Base-by-base conservation (phyloP, 768 basidiomycete genomes). In the Lactifluus volemus region DNA sequence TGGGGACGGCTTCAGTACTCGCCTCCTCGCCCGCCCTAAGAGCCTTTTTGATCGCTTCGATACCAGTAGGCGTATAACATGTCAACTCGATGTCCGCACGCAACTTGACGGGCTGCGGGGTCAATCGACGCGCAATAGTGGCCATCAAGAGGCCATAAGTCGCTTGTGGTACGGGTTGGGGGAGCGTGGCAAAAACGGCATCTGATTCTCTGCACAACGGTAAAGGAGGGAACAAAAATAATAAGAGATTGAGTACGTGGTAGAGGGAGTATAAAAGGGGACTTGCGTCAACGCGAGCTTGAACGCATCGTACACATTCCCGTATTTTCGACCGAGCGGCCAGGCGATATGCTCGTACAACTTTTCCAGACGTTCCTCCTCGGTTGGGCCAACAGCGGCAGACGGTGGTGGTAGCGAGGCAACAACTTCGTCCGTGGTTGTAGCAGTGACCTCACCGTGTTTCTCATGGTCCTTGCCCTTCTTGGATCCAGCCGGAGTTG, bases 41-140 rank as follows among this genome's bases (percentile, higher is more conserved):
- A 0, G 97, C 95, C 55, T 85, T 86, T 75, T 92, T 92, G 75
- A 99, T 98, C 5, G 96, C 94, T 68, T 97, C 92, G 71, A 99
- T 98, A 9, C 97, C 96, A 6, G 90, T 84, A 38, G 93, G 94
- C 1, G 88, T 88, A 73, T 97, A 99, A 73, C 96, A 98, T 44
- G 94, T 97, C 49, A 99, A 76, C 75, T 98, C 94, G 68, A 99
- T 90, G 74, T 99, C 97, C 4, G 97, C 94, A 67, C 97, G 92
- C 44, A 99, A 83, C 76, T 98, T 99, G 79, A 99, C 95, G 5
- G 97, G 94, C 73, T 99, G 97, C 1, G 97, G 97, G 0, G 97
- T 99, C 42, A 98, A 79, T 12, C 97, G 87, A 48, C 94, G 87
- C 7, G 95, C 94, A 70, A 99, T 97, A 21, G 92, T 96, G 58